Evolutionary conservation across 2,329 filamentous ascomycete species (phyloP).

Genomic region (Sporothrix pseudoabietina): DNA sequence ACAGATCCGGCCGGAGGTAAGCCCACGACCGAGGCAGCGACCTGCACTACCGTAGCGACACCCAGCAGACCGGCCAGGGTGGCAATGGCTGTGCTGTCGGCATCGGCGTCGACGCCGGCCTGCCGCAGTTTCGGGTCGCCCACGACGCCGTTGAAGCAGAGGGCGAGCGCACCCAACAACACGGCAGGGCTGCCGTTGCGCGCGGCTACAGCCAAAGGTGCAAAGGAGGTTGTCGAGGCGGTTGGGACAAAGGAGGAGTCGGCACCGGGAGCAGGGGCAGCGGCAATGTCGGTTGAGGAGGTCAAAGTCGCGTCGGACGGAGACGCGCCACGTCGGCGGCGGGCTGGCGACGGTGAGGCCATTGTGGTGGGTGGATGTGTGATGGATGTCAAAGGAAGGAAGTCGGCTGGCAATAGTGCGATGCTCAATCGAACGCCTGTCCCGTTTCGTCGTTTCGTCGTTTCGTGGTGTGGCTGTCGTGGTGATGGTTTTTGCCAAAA

Average conservation of each 20-base stretch:
- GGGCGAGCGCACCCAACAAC: slow-evolving; percentile 38
- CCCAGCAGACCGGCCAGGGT: slow-evolving; percentile 41
- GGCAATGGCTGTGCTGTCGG: slow-evolving; percentile 32
- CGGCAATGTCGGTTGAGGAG: slow-evolving; percentile 8
- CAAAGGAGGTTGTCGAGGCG: slow-evolving; percentile 19
- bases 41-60: slow-evolving; percentile 40
- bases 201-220: slow-evolving; percentile 37
- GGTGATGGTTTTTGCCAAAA: background rate
- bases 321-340: slow-evolving; percentile 28
- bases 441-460: background rate
- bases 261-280: background rate
- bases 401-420: background rate
- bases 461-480: background rate
- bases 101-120: slow-evolving; percentile 20
- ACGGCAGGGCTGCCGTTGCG: slow-evolving; percentile 40
- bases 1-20: slow-evolving; percentile 60
- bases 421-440: background rate
- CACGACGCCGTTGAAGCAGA: slow-evolving; percentile 41
- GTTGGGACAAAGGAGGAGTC: slow-evolving; percentile 22
- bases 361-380: background rate
- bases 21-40: slow-evolving; percentile 61
- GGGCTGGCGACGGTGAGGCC: slow-evolving; percentile 21
- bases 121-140: slow-evolving; percentile 4
- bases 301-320: background rate
- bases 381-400: background rate